Evolutionary conservation across 306 rosid genomes (phyloP).

Genomic region (Potentilla sterilis): DNA sequence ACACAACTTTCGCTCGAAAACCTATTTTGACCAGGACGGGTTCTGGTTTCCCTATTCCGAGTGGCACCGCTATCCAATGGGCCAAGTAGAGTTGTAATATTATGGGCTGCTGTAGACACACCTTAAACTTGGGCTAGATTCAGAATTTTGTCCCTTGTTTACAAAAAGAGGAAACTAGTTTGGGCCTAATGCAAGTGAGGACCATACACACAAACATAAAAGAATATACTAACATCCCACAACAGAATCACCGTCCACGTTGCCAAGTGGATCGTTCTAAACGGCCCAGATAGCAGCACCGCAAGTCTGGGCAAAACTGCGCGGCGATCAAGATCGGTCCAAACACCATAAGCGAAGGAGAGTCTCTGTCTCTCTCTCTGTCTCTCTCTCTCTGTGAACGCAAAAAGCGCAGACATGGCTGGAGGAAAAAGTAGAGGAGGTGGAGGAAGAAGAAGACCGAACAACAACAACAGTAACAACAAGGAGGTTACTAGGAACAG

Average conservation of each 20-base stretch:
- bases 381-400: neutral
- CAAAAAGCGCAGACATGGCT: constrained; percentile 23
- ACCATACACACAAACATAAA: neutral
- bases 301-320: neutral
- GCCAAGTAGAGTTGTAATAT: neutral
- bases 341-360: neutral
- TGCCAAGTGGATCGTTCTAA: neutral
- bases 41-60: neutral
- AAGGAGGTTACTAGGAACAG: constrained; percentile 10
- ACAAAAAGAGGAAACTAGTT: neutral
- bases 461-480: neutral
- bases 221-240: neutral
- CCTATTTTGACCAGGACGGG: neutral
- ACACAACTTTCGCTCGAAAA: no score
- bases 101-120: neutral
- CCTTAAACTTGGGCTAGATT: neutral
- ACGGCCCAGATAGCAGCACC: constrained; percentile 13
- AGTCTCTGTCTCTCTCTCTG: neutral
- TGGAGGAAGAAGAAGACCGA: constrained; percentile 49
- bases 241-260: constrained; percentile 9
- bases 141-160: no score
- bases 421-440: constrained; percentile 41
- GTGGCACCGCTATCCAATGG: neutral
- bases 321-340: neutral
- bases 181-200: neutral